Evolutionary conservation across 495 filamentous ascomycete genomes (phyloP), one percentile per base, ranked within the genome.

Genomic region (Penicillium verhagenii): DNA sequence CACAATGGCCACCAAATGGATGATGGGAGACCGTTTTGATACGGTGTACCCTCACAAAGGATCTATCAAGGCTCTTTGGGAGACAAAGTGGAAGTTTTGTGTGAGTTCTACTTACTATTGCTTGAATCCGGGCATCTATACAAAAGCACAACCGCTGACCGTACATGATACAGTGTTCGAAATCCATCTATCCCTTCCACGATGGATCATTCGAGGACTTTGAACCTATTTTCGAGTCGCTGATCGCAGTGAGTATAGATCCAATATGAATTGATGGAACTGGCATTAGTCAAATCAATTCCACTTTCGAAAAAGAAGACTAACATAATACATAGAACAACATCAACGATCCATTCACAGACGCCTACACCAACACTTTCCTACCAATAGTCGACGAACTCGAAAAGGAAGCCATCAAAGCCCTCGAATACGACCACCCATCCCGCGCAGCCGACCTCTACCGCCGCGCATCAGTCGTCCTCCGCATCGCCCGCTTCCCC

Each of bases 151-250:
- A 19, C 0, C 2, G 7, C 58, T 65, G 52, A 68, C 25, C 54
- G 1, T 25, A n/a, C 33, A n/a, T 28, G 26, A 86, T 33, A 18
- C 10, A 53, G 77, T 86, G 83, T 65, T 56, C 63, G 33, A 83
- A 82, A 67, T 78, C 82, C 31, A 74, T 92, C 23, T 93, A 93
- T 58, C 89, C 89, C 0, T 93, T 92, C 74, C 88, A 90, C 70
- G 88, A 91, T 64, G 84, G 86, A 18, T 67, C 73, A 0, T 77
- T 79, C 43, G 79, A 85, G 44, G 89, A 93, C 68, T 91, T 93
- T 56, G 78, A 83, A 54, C 84, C 85, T n/a, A 81, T 91, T 37
- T 89, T 91, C 51, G 56, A 79, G 18, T 68, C 82, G 29, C 63
- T 92, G 14, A 86, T 88, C 52, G 65, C 74, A 52, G 81, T 84